Evolutionary conservation across 148 eudicot genomes (phyloP), one percentile per base, ranked within the genome.

Genomic region (Heliosperma pusillum): DNA sequence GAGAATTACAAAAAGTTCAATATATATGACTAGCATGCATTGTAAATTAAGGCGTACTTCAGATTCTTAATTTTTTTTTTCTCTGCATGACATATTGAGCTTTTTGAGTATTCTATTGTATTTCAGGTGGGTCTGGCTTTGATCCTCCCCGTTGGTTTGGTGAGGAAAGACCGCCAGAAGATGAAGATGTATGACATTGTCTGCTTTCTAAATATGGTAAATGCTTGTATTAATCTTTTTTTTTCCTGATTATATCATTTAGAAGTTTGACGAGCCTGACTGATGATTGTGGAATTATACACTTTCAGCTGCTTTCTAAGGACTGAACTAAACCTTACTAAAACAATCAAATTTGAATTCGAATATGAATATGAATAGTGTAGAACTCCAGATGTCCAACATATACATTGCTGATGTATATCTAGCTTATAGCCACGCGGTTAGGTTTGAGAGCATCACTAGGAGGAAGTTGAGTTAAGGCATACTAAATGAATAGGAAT

Each of bases 81-180:
- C 66, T 57, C 0, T 70, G 52, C 2, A 11, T 57, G 64, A 2
- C 50, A 59, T 30, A 26, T 72, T 33, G 47, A 30, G 50, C 20
- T 58, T 20, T 21, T n/a, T 13, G 7, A 5, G 7, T 9, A 40
- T 26, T 60, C 68, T 69, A 33, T 7, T 33, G 4, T 61, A 62
- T 36, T 60, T 69, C 78, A 83, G 85, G 85, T 69, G 85, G 85
- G 20, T 79, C 85, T 16, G 85, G 85, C 62, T 83, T 83, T 76
- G 85, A 83, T 73, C 85, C 85, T 74, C 85, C 85, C 0, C 67
- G 80, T 25, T 83, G 85, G 85, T 83, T 79, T 70, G 82, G 61
- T 3, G 85, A 83, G 73, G 78, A 76, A 69, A 73, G 76, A 11
- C 64, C 78, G n/a, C 70, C 68, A 1, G 78, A 73, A 66, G 77